Evolutionary conservation across 768 basidiomycete species (phyloP), one percentile per base, ranked within the genome.

Genomic region (Ephemerocybe angulata): DNA sequence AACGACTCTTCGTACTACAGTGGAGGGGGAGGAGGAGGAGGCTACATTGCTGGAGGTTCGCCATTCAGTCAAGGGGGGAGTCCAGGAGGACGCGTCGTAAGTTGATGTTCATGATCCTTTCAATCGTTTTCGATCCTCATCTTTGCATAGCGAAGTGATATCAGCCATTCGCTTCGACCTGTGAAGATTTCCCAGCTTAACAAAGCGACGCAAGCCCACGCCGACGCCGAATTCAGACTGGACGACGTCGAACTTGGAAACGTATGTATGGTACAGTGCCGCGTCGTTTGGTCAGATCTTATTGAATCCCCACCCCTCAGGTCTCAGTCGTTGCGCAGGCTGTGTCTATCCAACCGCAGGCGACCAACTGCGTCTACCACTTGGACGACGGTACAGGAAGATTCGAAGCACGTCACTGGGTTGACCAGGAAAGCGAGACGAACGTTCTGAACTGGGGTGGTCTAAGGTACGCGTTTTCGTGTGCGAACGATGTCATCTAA

Each of bases 301-400:
- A n/a, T n/a, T n/a, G n/a, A 53, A 22, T 15, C 19, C 12, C 30
- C 28, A 33, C 35, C 37, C 21, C 24, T 8, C 17, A 70, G 67
- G 64, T 65, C 5, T 65, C 64, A 2, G 40, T 69, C 40, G 67
- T 69, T 52, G 66, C 60, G 4, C 82, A 87, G 62, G 85, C 97
- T 3, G 73, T 83, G 10, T 81, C 83, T 17, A 75, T 90, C 27
- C 77, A 85, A 56, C 72, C 73, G 7, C 87, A 88, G 57, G 78
- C 90, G 2, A 98, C 95, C 2, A 93, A 95, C 62, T 82, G 81
- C 54, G 82, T 86, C 31, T 93, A 92, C 64, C 70, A 74, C 55
- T 73, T 99, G 4, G 89, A 94, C 55, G 96, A 99, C 67, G 93
- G 94, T 12, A 90, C 90, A 2, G 93, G 87, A 21, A 72, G 71